phyloP scores from a whole-genome alignment of 2,329 filamentous ascomycete genomes.

The Diaporthe destruens region DNA sequence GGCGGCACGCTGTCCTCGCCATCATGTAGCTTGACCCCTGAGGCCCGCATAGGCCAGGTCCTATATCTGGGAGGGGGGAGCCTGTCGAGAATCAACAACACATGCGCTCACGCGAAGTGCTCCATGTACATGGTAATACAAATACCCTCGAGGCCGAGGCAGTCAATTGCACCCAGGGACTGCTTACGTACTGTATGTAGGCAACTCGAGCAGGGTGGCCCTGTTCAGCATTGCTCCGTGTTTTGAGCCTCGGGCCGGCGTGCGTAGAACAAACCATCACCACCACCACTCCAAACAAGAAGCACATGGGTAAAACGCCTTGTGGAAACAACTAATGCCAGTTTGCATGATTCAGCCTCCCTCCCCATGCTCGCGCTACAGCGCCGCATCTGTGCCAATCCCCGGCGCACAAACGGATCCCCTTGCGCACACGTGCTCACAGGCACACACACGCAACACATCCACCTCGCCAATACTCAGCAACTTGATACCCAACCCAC shows the following conservation, averaged over 20 bases:
- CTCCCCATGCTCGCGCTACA: background rate
- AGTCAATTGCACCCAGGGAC: background rate
- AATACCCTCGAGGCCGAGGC: background rate
- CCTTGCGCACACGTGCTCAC: background rate
- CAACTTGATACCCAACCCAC: conserved; percentile 43
- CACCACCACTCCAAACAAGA: background rate
- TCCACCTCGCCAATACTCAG: background rate
- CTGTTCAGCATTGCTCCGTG: background rate
- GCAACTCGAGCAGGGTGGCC: background rate
- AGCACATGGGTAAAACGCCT: background rate
- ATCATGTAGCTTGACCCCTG: conserved; percentile 1
- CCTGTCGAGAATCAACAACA: conserved; percentile 2
- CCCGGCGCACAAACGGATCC: background rate
- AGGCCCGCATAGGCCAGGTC: background rate
- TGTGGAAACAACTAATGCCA: background rate
- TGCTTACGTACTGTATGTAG: no score
- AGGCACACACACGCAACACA: background rate
- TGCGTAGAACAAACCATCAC: background rate
- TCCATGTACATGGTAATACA: background rate
- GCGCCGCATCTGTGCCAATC: background rate
- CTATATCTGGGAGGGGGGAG: conserved; percentile 1
- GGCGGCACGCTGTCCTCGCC: background rate
- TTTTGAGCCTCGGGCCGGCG: background rate
- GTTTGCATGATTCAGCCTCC: conserved; percentile 1
- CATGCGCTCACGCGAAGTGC: background rate